Evolutionary conservation across 2,329 filamentous ascomycete species (phyloP).

Genomic region (Diaporthe sp.): DNA sequence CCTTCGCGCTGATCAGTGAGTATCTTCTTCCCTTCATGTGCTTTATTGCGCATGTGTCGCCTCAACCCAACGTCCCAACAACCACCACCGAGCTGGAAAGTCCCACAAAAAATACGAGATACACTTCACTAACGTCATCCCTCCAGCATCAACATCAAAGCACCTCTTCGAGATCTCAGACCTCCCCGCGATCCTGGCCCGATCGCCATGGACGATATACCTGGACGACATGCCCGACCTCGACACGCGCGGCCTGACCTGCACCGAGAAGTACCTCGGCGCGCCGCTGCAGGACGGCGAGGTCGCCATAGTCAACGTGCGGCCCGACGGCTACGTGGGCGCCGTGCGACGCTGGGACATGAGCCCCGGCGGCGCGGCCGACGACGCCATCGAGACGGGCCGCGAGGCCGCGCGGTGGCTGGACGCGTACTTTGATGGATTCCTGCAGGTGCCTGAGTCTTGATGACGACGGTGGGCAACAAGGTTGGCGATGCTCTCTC

Average conservation of each 20-base stretch:
- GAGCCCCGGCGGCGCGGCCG: slow-evolving; percentile 49
- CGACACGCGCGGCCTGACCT: slow-evolving; percentile 64
- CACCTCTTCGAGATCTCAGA: slow-evolving; percentile 74
- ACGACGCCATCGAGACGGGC: slow-evolving; percentile 57
- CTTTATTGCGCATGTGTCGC: not conserved
- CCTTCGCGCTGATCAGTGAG: slow-evolving; percentile 76
- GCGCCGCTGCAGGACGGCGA: slow-evolving; percentile 64
- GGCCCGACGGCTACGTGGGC: slow-evolving; percentile 82
- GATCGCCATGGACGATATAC: slow-evolving; percentile 80
- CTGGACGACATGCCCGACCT: slow-evolving; percentile 74
- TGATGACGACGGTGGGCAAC: not conserved
- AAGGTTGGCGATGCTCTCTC: not conserved
- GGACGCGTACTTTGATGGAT: slow-evolving; percentile 68
- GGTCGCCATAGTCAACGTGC: slow-evolving; percentile 75
- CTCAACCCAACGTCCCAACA: slow-evolving; percentile 34
- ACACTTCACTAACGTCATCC: not conserved
- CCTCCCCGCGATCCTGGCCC: slow-evolving; percentile 72
- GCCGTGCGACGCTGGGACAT: slow-evolving; percentile 68
- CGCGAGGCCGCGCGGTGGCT: slow-evolving; percentile 66
- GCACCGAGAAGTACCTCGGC: slow-evolving; percentile 79
- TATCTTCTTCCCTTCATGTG: slow-evolving; percentile 36
- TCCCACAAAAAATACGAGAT: not conserved
- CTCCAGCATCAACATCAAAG: slow-evolving; percentile 70
- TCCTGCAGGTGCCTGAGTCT: slow-evolving; percentile 62
- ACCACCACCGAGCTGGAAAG: too few relatives aligned